phyloP scores from a whole-genome alignment of 1,284 basidiomycete genomes.

The Heterobasidion parviporum region DNA sequence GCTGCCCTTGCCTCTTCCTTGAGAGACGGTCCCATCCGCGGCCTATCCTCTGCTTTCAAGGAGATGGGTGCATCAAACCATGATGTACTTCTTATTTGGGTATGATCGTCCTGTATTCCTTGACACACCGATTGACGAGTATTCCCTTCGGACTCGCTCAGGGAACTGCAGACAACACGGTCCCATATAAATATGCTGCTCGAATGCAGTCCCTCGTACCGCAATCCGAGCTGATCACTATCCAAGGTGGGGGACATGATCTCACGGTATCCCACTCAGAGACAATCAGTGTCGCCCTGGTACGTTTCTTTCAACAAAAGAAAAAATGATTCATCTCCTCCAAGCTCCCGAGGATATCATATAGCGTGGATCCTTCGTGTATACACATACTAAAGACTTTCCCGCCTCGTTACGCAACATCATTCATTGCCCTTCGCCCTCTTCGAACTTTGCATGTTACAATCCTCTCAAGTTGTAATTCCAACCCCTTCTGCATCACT shows the following conservation, averaged over 20 bases:
- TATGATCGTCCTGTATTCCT: slow-evolving; percentile 21
- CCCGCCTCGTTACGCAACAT: no score
- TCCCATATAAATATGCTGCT: slow-evolving; percentile 51
- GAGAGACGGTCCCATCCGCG: slow-evolving; percentile 63
- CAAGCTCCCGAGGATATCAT: no score
- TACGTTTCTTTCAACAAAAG: slow-evolving; percentile 25
- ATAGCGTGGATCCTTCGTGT: no score
- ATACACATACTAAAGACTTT: no score
- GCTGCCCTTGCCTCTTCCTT: slow-evolving; percentile 66
- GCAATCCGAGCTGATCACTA: slow-evolving; percentile 41
- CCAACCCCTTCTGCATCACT: no score
- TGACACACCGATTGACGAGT: background rate
- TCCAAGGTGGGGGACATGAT: slow-evolving; percentile 58
- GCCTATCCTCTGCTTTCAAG: slow-evolving; percentile 42
- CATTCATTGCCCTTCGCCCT: no score
- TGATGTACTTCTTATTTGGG: slow-evolving; percentile 58
- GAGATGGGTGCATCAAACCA: slow-evolving; percentile 29
- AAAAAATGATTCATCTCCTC: background rate
- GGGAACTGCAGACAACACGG: slow-evolving; percentile 62
- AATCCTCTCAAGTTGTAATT: no score
- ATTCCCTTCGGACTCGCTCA: slow-evolving; percentile 3
- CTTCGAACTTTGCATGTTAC: no score
- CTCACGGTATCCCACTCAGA: slow-evolving; percentile 49
- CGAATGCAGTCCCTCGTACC: slow-evolving; percentile 48
- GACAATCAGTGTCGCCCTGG: slow-evolving; percentile 30